phyloP scores from a whole-genome alignment of 192 early-diverging fungal species.

The Podochytrium sp. region DNA sequence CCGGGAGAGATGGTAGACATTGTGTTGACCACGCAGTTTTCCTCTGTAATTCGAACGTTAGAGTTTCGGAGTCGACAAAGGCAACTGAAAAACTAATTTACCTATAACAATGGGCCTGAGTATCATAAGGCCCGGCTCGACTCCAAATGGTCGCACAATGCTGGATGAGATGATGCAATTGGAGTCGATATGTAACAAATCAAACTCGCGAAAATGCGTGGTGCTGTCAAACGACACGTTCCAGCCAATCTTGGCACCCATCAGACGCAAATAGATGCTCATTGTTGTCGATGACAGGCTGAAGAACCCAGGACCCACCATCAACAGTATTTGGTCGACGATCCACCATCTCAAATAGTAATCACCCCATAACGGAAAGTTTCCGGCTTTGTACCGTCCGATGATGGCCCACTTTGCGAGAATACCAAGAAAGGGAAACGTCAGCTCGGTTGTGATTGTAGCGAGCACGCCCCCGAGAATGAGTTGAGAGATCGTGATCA shows the following conservation, averaged over 20 bases:
- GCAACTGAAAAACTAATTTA: not conserved
- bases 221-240: conserved; percentile 37
- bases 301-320: conserved; percentile 39
- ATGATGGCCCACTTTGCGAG: conserved; percentile 50
- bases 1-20: conserved; percentile 44
- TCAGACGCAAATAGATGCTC: conserved; percentile 33
- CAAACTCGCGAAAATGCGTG: conserved; percentile 44
- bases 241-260: conserved; percentile 42
- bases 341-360: conserved; percentile 54
- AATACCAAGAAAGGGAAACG: conserved; percentile 43
- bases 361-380: conserved; percentile 47
- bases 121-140: conserved; percentile 40
- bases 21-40: conserved; percentile 35
- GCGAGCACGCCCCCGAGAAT: conserved; percentile 2
- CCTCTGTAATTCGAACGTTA: too few species aligned
- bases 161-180: conserved; percentile 35
- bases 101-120: conserved; percentile 45
- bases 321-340: conserved; percentile 33
- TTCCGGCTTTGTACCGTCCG: conserved; percentile 47
- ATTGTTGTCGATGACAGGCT: conserved; percentile 3
- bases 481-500: conserved; percentile 11
- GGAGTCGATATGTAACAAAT: conserved; percentile 45
- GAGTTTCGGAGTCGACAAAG: too few species aligned
- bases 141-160: conserved; percentile 43
- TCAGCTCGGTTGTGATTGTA: conserved; percentile 16